These are phyloP conservation scores for Malus orientalis DNA, from an alignment of 306 rosid species.

Conservation along the genomic window DNA sequence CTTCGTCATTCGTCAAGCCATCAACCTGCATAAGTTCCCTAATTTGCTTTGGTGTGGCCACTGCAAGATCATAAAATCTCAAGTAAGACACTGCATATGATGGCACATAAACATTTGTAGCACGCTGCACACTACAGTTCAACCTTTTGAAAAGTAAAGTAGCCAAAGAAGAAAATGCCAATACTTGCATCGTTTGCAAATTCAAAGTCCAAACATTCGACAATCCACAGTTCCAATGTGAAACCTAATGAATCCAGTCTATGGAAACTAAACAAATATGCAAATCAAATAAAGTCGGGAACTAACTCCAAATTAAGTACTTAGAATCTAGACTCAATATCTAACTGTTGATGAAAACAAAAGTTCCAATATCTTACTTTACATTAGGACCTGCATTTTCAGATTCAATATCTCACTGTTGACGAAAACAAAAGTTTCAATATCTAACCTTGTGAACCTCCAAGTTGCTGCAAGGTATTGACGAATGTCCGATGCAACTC, in stretches of 20 bases:
- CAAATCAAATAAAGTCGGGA: slow-evolving; percentile 6
- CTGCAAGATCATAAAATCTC: slow-evolving; percentile 32
- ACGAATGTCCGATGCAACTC: slow-evolving; percentile 84
- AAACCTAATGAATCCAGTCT: neutral
- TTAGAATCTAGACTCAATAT: slow-evolving; percentile 3
- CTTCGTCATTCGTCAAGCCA: slow-evolving; percentile 97
- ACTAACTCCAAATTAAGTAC: slow-evolving; percentile 19
- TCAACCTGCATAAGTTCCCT: slow-evolving; percentile 98
- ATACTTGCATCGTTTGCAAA: neutral
- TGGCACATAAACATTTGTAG: neutral
- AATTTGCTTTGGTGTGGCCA: slow-evolving; percentile 96
- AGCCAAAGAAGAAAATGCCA: neutral
- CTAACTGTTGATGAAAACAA: slow-evolving; percentile 25
- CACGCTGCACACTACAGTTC: neutral
- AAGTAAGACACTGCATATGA: slow-evolving; percentile 18
- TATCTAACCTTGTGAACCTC: slow-evolving; percentile 89
- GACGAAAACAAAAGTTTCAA: neutral
- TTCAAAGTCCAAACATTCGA: slow-evolving; percentile 12
- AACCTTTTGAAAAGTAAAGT: slow-evolving; percentile 8
- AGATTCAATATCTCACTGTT: slow-evolving; percentile 32
- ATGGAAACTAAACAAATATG: neutral
- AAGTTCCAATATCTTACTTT: slow-evolving; percentile 12
- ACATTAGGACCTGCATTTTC: neutral
- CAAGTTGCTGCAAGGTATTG: slow-evolving; percentile 87
- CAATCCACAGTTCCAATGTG: slow-evolving; percentile 5